Base-by-base conservation (phyloP, 129 eudicot species). In the Glebionis coronaria region DNA sequence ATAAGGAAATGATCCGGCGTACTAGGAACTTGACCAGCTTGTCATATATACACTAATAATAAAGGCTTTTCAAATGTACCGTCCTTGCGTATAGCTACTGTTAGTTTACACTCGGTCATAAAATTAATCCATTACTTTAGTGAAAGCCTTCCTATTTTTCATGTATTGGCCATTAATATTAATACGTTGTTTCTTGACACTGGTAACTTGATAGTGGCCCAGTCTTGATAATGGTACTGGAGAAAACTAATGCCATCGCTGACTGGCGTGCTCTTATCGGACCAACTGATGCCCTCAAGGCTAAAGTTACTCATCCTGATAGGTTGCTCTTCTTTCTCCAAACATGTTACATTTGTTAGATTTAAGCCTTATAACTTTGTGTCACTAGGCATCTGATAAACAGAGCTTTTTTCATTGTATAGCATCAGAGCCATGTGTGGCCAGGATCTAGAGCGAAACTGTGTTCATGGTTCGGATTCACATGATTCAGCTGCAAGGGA, bases 381-480 rank as follows among this genome's bases (percentile, higher is more conserved):
- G 31, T 42, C n/a, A 40, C 14, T 20, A 20, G 21, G 38, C 46
- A 20, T 42, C 16, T 16, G 9, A 27, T 44, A 28, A 44, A 9
- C 0, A 9, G 3, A 10, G 25, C 31, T 7, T 58, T 57, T 10
- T 21, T 23, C 8, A 21, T 23, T 25, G 21, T 46, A 60, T 35
- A 74, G 78, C 65, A 80, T 91, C 73, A 85, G 98, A 72, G 98
- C 96, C 56, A 77, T 85, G 76, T 88, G 88, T 67, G 96, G 96
- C 68, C 14, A 65, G 73, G 53, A 47, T 47, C 18, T 65, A 11
- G 73, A 56, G 21, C 57, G 61, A 23, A 91, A 91, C 63, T 91
- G 96, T 28, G 96, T 91, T 68, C 97, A 91, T 56, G 97, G 97
- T 77, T 91, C 96, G 49, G 96, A 91, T 80, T 88, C 98, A 51